Evolutionary conservation across 2,329 filamentous ascomycete genomes (phyloP).

Genomic region (Fusarium dimerum): DNA sequence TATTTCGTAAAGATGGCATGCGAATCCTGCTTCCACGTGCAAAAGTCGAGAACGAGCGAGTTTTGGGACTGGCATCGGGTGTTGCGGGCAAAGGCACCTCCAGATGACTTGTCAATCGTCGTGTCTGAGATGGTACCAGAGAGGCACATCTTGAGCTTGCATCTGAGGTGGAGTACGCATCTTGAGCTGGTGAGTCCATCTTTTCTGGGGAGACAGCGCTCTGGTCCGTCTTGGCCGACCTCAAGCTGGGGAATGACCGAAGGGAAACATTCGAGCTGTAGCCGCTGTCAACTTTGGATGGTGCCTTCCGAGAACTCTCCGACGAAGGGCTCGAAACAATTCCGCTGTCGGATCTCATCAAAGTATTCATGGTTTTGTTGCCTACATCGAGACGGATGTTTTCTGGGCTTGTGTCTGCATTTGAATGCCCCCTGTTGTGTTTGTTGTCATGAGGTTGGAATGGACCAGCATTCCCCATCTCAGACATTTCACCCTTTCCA

Average conservation of each 20-base stretch:
- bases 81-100: constrained; percentile 16
- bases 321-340: constrained; percentile 48
- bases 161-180: constrained; percentile 16
- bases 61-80: constrained; percentile 15
- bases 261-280: constrained; percentile 63
- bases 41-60: constrained; percentile 21
- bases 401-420: constrained; percentile 39
- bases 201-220: constrained; percentile 21
- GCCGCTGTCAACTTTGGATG: constrained; percentile 62
- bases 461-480: constrained; percentile 25
- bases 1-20: constrained; percentile 21
- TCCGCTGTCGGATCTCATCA: constrained; percentile 48
- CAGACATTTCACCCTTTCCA: constrained; percentile 17
- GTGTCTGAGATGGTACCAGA: constrained; percentile 17
- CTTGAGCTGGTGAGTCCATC: constrained; percentile 10
- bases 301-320: constrained; percentile 42
- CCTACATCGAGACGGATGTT: constrained; percentile 20
- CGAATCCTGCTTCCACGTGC: constrained; percentile 16
- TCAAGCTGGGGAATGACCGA: constrained; percentile 47
- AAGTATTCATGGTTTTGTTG: constrained; percentile 22
- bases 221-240: constrained; percentile 20
- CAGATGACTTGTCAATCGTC: constrained; percentile 18
- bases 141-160: constrained; percentile 21
- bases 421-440: constrained; percentile 44
- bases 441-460: constrained; percentile 41